These are phyloP conservation scores for Eremothecium coryli DNA, from an alignment of 1,139 yeast species.

Conservation along the genomic window DNA sequence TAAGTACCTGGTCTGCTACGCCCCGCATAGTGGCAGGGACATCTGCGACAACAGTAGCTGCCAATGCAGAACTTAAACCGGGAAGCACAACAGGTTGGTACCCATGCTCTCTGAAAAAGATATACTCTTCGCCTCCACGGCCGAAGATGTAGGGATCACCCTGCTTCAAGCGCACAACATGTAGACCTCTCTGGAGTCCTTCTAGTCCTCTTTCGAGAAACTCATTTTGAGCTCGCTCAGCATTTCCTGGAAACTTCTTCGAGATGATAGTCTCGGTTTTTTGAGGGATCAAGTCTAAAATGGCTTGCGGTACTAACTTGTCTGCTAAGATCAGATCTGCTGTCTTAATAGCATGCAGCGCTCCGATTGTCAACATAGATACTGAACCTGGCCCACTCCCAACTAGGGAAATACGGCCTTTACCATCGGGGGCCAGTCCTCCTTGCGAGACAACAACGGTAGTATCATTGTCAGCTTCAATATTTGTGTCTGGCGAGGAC, in stretches of 20 bases:
- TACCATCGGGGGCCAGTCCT: conserved; percentile 9
- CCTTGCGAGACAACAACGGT: neutral
- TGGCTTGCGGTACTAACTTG: conserved; percentile 84
- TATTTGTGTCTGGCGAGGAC: neutral
- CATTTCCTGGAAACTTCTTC: conserved; percentile 92
- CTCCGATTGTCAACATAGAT: conserved; percentile 75
- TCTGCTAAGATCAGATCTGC: conserved; percentile 88
- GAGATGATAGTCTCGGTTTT: conserved; percentile 76
- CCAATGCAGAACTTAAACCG: conserved; percentile 84
- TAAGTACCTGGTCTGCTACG: conserved; percentile 83
- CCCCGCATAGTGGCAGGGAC: conserved; percentile 92
- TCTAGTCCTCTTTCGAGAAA: conserved; percentile 60
- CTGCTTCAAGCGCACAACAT: conserved; percentile 84
- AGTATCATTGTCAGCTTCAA: neutral
- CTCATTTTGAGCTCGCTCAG: conserved; percentile 88
- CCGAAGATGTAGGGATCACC: conserved; percentile 98
- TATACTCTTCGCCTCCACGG: conserved; percentile 88
- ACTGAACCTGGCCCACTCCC: conserved; percentile 95
- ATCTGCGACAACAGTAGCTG: conserved; percentile 77
- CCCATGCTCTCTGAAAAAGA: conserved; percentile 60
- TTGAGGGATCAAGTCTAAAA: conserved; percentile 68
- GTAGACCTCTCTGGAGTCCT: conserved; percentile 54
- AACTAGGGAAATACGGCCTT: conserved; percentile 63
- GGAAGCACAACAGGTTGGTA: conserved; percentile 67
- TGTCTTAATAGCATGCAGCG: conserved; percentile 64